Percentiles rank a stretch among this genome's conserved stretches.
Evolutionary conservation across 2,329 filamentous ascomycete species (phyloP).

Genomic region (Colletotrichum lini): DNA sequence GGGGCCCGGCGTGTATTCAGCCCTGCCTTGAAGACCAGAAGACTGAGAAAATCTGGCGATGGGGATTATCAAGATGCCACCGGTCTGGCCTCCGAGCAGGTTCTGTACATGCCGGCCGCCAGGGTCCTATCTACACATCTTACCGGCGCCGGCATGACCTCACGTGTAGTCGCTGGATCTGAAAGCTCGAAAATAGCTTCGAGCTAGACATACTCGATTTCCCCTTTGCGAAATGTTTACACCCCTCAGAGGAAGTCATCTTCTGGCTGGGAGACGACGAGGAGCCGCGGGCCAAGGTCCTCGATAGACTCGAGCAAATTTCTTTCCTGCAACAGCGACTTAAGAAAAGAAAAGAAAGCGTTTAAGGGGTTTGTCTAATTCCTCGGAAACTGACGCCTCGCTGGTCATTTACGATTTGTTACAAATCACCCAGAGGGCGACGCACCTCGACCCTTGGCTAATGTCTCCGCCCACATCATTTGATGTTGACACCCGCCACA

Average conservation of each 20-base stretch:
- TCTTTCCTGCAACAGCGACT: conserved; percentile 21
- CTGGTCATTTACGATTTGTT: conserved; percentile 23
- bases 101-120: background rate
- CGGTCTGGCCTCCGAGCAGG: too few relatives aligned
- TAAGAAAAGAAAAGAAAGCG: conserved; percentile 15
- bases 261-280: background rate
- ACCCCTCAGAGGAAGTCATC: background rate
- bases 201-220: too few relatives aligned
- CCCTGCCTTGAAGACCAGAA: conserved; percentile 32
- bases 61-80: background rate
- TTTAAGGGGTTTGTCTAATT: background rate
- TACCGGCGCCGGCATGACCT: too few relatives aligned
- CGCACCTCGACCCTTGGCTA: conserved; percentile 14
- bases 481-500: background rate
- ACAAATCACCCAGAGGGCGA: conserved; percentile 23
- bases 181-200: too few relatives aligned
- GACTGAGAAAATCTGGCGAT: conserved; percentile 20
- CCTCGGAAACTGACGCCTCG: background rate
- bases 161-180: too few relatives aligned
- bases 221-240: background rate
- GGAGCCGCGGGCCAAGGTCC: conserved; percentile 4
- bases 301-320: conserved; percentile 18
- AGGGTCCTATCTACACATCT: background rate
- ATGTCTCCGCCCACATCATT: background rate
- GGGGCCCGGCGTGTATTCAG: conserved; percentile 25